Evolutionary conservation across 352 stramenopile species (phyloP).

Genomic region (Globisporangium yorkense): DNA sequence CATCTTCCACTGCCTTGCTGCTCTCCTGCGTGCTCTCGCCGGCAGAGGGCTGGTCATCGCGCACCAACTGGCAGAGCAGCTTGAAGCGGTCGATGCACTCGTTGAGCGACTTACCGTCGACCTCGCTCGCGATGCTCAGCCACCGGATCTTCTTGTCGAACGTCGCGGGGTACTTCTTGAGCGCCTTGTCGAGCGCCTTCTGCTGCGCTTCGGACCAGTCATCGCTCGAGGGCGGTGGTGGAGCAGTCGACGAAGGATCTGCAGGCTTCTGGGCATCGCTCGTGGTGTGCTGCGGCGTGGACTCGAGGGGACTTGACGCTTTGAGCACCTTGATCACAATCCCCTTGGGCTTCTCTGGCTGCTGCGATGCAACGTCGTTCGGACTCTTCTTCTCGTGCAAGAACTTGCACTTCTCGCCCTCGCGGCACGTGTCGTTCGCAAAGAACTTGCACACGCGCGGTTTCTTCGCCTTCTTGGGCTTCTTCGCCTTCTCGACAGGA

Average conservation of each 20-base stretch:
- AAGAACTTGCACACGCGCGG: slow-evolving; percentile 41
- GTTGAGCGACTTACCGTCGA: slow-evolving; percentile 63
- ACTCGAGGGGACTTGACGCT: not conserved
- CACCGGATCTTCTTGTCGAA: slow-evolving; percentile 73
- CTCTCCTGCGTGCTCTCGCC: not conserved
- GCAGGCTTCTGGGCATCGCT: not conserved
- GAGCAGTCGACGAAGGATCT: not conserved
- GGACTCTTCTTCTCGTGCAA: slow-evolving; percentile 5
- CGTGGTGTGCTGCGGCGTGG: not conserved
- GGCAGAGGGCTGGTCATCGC: slow-evolving; percentile 11
- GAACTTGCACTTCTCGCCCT: slow-evolving; percentile 25
- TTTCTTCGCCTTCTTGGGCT: slow-evolving; percentile 4
- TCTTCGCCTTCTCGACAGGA: slow-evolving; percentile 5
- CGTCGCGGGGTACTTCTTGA: slow-evolving; percentile 65
- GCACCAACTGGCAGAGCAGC: slow-evolving; percentile 44
- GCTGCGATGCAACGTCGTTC: not conserved
- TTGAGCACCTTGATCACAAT: slow-evolving; percentile 13
- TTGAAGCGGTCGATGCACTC: slow-evolving; percentile 84
- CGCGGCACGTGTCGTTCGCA: slow-evolving; percentile 41
- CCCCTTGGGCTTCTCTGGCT: not conserved
- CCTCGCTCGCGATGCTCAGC: slow-evolving; percentile 54
- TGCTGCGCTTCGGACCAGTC: slow-evolving; percentile 68
- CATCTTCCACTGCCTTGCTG: slow-evolving; percentile 8
- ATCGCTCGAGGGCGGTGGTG: slow-evolving; percentile 3
- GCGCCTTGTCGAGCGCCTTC: slow-evolving; percentile 46